These are phyloP conservation scores for Trichoderma sp. DNA, from an alignment of 2,329 filamentous ascomycete species.

Conservation along the genomic window DNA sequence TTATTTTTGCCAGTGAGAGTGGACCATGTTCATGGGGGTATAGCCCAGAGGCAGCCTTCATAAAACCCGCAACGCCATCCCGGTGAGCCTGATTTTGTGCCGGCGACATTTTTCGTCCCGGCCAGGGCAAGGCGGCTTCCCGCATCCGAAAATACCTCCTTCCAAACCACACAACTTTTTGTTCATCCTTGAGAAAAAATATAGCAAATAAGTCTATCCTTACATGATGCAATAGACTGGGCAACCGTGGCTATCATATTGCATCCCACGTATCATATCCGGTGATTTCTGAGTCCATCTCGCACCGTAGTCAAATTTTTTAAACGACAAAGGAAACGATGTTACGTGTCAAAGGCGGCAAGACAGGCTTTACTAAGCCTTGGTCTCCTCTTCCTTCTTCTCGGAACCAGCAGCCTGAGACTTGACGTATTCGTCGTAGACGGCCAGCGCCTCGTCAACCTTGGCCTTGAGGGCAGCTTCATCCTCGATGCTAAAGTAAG, in stretches of 20 bases:
- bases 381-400: constrained; percentile 49
- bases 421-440: constrained; percentile 99
- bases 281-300: constrained; percentile 3
- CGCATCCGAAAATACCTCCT: constrained; percentile 22
- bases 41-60: constrained; percentile 41
- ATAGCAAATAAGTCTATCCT: constrained; percentile 42
- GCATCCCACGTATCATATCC: constrained; percentile 20
- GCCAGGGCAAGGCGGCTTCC: constrained; percentile 11
- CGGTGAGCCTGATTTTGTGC: constrained; percentile 26
- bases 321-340: constrained; percentile 32
- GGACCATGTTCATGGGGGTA: constrained; percentile 37
- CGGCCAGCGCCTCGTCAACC: constrained; percentile 94
- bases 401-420: constrained; percentile 54
- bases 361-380: constrained; percentile 35
- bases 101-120: constrained; percentile 5
- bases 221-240: constrained; percentile 35
- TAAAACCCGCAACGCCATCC: constrained; percentile 43
- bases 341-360: constrained; percentile 19
- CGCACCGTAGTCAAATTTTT: constrained; percentile 16
- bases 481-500: constrained; percentile 71
- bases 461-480: constrained; percentile 86
- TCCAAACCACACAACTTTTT: constrained; percentile 35
- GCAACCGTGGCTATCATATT: constrained; percentile 30
- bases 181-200: constrained; percentile 37
- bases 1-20: constrained; percentile 35